Percentiles rank a stretch among this genome's conserved stretches.
These are phyloP conservation scores for Pestalotiopsis sp. DNA, from an alignment of 2,329 filamentous ascomycete species.

Conservation along the genomic window DNA sequence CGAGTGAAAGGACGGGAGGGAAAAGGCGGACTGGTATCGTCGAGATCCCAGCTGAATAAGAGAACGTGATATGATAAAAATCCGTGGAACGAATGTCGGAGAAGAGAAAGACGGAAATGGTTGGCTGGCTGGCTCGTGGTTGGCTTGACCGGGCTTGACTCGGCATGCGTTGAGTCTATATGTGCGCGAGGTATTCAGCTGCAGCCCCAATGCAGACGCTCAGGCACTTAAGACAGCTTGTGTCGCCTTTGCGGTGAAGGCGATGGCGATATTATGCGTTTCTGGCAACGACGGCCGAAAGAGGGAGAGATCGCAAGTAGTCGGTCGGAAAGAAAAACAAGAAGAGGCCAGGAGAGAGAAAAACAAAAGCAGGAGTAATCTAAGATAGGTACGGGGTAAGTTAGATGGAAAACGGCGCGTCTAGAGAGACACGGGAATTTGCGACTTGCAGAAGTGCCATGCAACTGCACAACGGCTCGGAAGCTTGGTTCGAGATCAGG, in stretches of 20 bases:
- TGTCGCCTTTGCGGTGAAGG: slow-evolving; percentile 4
- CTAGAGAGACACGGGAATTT: not conserved
- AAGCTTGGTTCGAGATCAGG: slow-evolving; percentile 1
- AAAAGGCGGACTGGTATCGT: slow-evolving; percentile 7
- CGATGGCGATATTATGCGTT: not conserved
- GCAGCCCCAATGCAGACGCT: slow-evolving; percentile 1
- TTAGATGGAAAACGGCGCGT: not conserved
- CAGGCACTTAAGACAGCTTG: slow-evolving; percentile 2
- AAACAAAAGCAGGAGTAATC: not conserved
- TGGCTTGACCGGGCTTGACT: not conserved
- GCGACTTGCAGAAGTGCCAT: not conserved
- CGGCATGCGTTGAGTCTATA: not conserved
- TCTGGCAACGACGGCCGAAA: not conserved
- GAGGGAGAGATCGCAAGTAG: not conserved
- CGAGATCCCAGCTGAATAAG: slow-evolving; percentile 1
- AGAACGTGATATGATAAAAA: not conserved
- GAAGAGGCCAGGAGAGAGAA: not conserved
- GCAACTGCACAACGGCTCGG: not conserved
- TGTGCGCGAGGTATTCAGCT: not conserved
- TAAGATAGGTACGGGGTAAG: not conserved
- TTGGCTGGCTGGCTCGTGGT: not conserved
- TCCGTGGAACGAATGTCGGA: slow-evolving; percentile 4
- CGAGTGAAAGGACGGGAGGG: slow-evolving; percentile 2
- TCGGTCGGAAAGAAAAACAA: not conserved
- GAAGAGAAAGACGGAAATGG: not conserved